phyloP scores from a whole-genome alignment of 1,284 basidiomycete genomes.

The Leccinum pallidistipes region DNA sequence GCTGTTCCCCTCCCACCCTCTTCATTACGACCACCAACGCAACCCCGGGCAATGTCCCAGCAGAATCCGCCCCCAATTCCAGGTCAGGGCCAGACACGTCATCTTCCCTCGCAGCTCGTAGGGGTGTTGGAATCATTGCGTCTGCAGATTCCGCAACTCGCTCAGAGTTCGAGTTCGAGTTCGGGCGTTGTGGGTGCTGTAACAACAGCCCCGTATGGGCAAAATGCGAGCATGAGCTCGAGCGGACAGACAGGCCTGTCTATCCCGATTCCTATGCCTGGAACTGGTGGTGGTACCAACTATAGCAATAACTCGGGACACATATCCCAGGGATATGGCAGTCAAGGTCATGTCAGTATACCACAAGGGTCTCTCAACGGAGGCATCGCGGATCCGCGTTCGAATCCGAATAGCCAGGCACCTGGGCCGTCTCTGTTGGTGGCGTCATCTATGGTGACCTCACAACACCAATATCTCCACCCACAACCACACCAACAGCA shows the following conservation, averaged over 20 bases:
- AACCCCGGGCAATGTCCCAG: neutral
- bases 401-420: constrained; percentile 3
- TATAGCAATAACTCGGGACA: neutral
- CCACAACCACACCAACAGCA: neutral
- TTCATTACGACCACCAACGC: neutral
- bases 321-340: constrained; percentile 7
- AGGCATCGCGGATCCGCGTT: neutral
- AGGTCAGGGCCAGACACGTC: constrained; percentile 6
- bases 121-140: constrained; percentile 18
- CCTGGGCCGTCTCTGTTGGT: neutral
- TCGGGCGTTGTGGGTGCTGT: constrained; percentile 1
- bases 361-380: constrained; percentile 6
- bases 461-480: neutral
- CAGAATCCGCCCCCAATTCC: neutral
- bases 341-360: neutral
- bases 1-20: neutral
- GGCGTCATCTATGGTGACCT: neutral
- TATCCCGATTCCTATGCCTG: neutral
- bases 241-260: neutral
- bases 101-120: constrained; percentile 11
- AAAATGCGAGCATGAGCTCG: constrained; percentile 1
- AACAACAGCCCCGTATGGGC: neutral
- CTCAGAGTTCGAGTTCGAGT: constrained; percentile 2
- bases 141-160: constrained; percentile 20
- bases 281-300: neutral